Percentiles rank a stretch among this genome's conserved stretches.
These are phyloP conservation scores for Claviceps maximensis DNA, from an alignment of 2,329 filamentous ascomycete genomes.

Conservation along the genomic window DNA sequence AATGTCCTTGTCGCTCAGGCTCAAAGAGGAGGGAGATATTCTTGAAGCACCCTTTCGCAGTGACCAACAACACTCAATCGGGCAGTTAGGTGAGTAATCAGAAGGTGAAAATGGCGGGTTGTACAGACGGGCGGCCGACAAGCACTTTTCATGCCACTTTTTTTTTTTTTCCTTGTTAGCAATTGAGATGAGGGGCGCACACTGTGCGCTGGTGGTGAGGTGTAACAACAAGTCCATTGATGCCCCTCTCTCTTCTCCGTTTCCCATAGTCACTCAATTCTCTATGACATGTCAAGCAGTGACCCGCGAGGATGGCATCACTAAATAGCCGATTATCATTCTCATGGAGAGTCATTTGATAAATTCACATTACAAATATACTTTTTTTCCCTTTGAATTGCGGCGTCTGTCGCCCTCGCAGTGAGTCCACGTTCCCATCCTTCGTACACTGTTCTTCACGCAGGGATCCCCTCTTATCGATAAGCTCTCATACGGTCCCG, in stretches of 20 bases:
- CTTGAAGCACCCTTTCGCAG: neutral
- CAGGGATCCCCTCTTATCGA: conserved; percentile 18
- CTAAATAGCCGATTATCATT: neutral
- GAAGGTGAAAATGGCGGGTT: neutral
- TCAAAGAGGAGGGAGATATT: neutral
- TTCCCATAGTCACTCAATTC: too few relatives aligned
- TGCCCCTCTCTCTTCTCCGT: neutral
- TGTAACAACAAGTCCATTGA: neutral
- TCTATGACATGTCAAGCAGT: neutral
- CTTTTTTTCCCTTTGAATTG: neutral
- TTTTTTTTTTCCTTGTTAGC: neutral
- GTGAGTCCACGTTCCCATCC: neutral
- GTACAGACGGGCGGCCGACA: neutral
- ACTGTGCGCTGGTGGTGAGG: conserved; percentile 3
- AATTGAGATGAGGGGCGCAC: neutral
- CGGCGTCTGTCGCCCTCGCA: neutral
- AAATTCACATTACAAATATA: too few relatives aligned
- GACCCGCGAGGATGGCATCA: neutral
- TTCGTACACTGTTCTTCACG: conserved; percentile 5
- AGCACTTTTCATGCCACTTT: conserved; percentile 1
- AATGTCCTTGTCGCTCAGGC: neutral
- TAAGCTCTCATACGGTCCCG: conserved; percentile 12
- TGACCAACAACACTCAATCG: neutral
- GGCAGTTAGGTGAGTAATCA: too few relatives aligned
- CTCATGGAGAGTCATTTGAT: too few relatives aligned